Evolutionary conservation across 768 basidiomycete species (phyloP).

Genomic region (Neoboletus magnificus): DNA sequence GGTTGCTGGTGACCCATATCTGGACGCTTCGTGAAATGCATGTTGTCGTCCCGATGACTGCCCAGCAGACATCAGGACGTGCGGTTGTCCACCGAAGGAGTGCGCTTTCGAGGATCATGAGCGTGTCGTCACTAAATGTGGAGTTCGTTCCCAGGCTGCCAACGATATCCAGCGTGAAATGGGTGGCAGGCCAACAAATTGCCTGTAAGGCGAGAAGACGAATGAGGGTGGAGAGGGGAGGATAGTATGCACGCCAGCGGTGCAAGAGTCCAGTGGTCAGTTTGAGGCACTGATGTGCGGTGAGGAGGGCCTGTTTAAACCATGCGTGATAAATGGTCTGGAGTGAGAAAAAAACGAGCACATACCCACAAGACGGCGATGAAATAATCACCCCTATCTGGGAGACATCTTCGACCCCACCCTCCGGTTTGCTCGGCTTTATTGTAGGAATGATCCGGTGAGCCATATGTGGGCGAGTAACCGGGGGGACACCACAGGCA

Average conservation of each 20-base stretch:
- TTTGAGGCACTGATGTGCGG: conserved; percentile 84
- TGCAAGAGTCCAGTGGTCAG: conserved; percentile 86
- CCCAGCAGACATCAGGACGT: conserved; percentile 86
- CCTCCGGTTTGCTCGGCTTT: background rate
- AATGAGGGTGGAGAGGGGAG: conserved; percentile 82
- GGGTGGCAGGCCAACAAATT: conserved; percentile 95
- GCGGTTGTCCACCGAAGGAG: conserved; percentile 43
- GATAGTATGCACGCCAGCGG: conserved; percentile 90
- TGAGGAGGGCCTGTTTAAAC: conserved; percentile 61
- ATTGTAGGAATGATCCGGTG: conserved; percentile 1
- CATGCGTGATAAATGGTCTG: background rate
- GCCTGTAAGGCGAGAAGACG: conserved; percentile 90
- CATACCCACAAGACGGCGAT: conserved; percentile 72
- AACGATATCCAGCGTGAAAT: conserved; percentile 74
- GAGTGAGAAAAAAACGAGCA: background rate
- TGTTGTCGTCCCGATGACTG: conserved; percentile 85
- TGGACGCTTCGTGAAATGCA: conserved; percentile 80
- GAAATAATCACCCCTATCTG: conserved; percentile 60
- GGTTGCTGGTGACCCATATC: conserved; percentile 95
- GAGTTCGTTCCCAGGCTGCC: conserved; percentile 35
- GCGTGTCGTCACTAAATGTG: background rate
- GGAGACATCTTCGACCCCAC: conserved; percentile 37
- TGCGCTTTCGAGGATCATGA: conserved; percentile 23
- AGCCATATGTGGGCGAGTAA: conserved; percentile 5
- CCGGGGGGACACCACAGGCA: conserved; percentile 47